Base-by-base conservation (phyloP, 225 moss, liverwort and hornwort species). In the Pleurozium schreberi region DNA sequence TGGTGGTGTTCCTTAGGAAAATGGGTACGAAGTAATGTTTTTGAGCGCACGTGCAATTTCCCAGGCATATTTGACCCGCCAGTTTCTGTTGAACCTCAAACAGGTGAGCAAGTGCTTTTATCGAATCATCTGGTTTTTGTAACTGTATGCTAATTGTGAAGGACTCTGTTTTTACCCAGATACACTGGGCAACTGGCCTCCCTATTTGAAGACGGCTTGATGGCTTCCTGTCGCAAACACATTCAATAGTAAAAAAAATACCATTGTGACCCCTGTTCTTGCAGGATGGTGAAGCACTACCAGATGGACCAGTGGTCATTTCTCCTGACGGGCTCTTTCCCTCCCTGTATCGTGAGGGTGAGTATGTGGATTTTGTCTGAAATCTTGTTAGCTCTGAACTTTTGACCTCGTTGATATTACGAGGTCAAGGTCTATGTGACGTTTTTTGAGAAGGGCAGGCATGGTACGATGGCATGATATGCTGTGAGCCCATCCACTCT, bases 291-390 rank as follows among this genome's bases (percentile, higher is more conserved):
- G 97, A 97, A 93, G 95, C 93, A 61, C 96, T 99, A 74, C 98
- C 98, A 83, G 96, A 99, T 91, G 98, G 98, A 83, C 98, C 98
- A 71, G 95, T 99, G 78, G 98, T 99, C 86, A 99, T 99, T 87
- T 99, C 98, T 88, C 98, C 98, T 66, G 98, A 97, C 86, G 98
- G 98, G 38, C 93, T 99, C 80, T 99, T 99, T 92, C 98, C 98
- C 84, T 99, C 98, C 38, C 90, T 99, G 33, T 99, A 99, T 90
- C 94, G 98, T n/a, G 98, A 97, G 95, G 98, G 98, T 99, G 82
- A 89, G 91, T 84, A 68, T 68, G 43, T 80, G 38, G 38, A 55
- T 68, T 45, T 85, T 63, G 49, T 75, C 57, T 63, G 43, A 79
- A 77, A 19, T 83, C 11, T 45, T 74, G 67, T 85, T 82, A 27